These are phyloP conservation scores for Gossypium turneri DNA, from an alignment of 345 rosid genomes.

Conservation along the genomic window DNA sequence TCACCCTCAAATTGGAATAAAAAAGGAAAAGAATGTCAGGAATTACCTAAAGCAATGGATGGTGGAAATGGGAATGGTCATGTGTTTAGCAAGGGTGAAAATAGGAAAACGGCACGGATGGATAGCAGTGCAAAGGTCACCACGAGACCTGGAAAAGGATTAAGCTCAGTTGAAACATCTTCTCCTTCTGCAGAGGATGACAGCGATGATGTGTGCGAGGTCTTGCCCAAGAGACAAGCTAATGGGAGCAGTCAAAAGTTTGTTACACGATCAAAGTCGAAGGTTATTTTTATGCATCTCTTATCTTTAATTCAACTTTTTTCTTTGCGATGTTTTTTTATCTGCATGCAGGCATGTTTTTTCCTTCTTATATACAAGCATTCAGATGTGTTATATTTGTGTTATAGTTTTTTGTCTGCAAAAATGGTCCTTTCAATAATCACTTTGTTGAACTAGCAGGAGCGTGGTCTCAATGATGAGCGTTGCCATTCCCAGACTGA, in stretches of 20 bases:
- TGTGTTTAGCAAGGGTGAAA: constrained; percentile 29
- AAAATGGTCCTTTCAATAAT: background rate
- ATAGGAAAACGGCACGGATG: constrained; percentile 8
- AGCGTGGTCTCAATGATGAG: constrained; percentile 11
- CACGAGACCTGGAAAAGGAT: constrained; percentile 26
- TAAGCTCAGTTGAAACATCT: constrained; percentile 23
- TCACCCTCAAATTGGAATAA: constrained; percentile 24
- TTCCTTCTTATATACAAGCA: background rate
- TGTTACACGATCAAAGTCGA: constrained; percentile 18
- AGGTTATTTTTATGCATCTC: constrained; percentile 26
- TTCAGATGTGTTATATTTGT: background rate
- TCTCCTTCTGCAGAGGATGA: constrained; percentile 28
- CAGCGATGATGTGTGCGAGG: constrained; percentile 27
- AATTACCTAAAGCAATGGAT: constrained; percentile 7
- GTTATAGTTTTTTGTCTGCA: background rate
- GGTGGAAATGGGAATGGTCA: constrained; percentile 19
- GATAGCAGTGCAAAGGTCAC: constrained; percentile 14
- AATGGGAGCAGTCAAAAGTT: constrained; percentile 20
- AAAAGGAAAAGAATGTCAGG: constrained; percentile 14
- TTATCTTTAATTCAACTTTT: background rate
- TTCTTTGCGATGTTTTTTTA: background rate
- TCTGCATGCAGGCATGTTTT: background rate
- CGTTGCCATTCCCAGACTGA: constrained; percentile 20
- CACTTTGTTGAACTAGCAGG: constrained; percentile 29
- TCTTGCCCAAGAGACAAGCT: constrained; percentile 18